Percentiles rank a stretch among this genome's conserved stretches.
These are phyloP conservation scores for Curvularia hawaiiensis DNA, from an alignment of 2,329 filamentous ascomycete species.

Conservation along the genomic window DNA sequence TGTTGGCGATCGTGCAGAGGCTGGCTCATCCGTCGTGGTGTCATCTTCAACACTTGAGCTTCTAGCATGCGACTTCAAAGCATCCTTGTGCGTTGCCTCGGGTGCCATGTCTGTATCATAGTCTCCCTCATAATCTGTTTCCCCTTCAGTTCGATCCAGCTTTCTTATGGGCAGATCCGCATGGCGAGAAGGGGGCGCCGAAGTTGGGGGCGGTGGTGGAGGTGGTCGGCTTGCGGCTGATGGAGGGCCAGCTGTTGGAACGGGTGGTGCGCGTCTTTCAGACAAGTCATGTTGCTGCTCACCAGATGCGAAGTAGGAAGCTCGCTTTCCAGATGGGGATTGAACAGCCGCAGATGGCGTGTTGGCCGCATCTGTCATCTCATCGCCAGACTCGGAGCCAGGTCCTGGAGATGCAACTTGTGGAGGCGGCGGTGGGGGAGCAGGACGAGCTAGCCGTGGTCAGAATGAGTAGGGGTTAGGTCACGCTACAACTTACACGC, in stretches of 20 bases:
- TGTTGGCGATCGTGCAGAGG: constrained; percentile 50
- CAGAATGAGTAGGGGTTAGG: neutral
- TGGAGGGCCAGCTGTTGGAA: constrained; percentile 56
- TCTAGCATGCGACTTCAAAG: constrained; percentile 78
- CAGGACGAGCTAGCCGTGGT: constrained; percentile 62
- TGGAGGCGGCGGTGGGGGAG: constrained; percentile 57
- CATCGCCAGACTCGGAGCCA: constrained; percentile 88
- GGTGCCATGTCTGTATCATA: constrained; percentile 97
- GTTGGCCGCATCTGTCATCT: constrained; percentile 58
- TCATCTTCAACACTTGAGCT: constrained; percentile 76
- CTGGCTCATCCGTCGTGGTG: constrained; percentile 60
- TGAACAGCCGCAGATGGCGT: constrained; percentile 35
- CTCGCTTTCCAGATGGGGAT: constrained; percentile 42
- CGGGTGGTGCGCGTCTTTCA: constrained; percentile 53
- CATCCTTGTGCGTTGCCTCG: constrained; percentile 92
- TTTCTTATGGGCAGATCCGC: constrained; percentile 37
- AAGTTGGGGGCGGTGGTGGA: constrained; percentile 54
- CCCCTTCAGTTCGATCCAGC: constrained; percentile 73
- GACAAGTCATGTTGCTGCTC: constrained; percentile 34
- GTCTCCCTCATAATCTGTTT: constrained; percentile 95
- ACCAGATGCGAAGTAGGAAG: constrained; percentile 50
- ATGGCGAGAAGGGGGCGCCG: constrained; percentile 47
- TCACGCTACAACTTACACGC: constrained; percentile 33
- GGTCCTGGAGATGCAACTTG: constrained; percentile 69
- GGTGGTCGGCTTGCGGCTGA: constrained; percentile 48